These are phyloP conservation scores for Rhazya stricta DNA, from an alignment of 257 asterid species.

Conservation along the genomic window DNA sequence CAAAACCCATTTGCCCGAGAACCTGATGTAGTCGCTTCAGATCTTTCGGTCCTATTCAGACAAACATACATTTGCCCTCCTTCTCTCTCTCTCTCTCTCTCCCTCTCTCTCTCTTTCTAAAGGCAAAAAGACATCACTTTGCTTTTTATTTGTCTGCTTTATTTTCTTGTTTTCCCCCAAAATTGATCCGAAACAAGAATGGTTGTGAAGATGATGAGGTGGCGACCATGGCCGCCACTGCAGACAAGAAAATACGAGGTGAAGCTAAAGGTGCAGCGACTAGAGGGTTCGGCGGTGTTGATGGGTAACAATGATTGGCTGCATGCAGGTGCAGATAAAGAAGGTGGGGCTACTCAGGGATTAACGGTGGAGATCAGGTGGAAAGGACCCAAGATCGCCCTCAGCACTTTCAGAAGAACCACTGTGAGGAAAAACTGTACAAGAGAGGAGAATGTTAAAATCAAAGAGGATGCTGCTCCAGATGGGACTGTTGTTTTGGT, in stretches of 20 bases:
- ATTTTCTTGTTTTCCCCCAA: slow-evolving; percentile 5
- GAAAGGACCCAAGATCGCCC: slow-evolving; percentile 46
- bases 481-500: slow-evolving; percentile 42
- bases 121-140: background rate
- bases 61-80: background rate
- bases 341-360: slow-evolving; percentile 29
- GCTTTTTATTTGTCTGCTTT: background rate
- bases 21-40: slow-evolving; percentile 27
- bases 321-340: slow-evolving; percentile 51
- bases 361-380: slow-evolving; percentile 56
- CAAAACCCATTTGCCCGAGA: slow-evolving; percentile 20
- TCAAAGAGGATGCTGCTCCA: slow-evolving; percentile 12
- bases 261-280: slow-evolving; percentile 44
- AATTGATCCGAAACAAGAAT: slow-evolving; percentile 24
- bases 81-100: background rate
- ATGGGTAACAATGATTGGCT: slow-evolving; percentile 35
- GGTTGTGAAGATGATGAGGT: slow-evolving; percentile 91
- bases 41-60: slow-evolving; percentile 21
- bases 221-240: slow-evolving; percentile 98
- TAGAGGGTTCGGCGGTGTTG: slow-evolving; percentile 37
- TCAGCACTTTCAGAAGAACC: slow-evolving; percentile 47
- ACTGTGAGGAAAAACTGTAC: slow-evolving; percentile 58
- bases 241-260: slow-evolving; percentile 62
- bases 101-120: background rate
- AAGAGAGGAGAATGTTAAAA: slow-evolving; percentile 38